phyloP scores from a whole-genome alignment of 345 rosid genomes.

The Hibiscus syriacus region DNA sequence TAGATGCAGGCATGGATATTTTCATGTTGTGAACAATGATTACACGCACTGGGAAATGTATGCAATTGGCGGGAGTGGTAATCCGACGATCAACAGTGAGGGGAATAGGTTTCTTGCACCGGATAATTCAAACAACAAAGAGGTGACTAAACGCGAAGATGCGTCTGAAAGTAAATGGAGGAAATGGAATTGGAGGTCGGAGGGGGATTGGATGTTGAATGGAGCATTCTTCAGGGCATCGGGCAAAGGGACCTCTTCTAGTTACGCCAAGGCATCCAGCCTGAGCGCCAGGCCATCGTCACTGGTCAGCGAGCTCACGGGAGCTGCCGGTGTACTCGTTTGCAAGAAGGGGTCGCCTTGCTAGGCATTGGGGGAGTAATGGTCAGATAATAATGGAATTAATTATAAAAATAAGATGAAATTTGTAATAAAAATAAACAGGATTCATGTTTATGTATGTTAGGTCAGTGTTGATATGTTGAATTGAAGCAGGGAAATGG shows the following conservation, averaged over 20 bases:
- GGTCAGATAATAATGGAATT: background rate
- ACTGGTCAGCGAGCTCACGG: slow-evolving; percentile 36
- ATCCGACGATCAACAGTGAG: slow-evolving; percentile 62
- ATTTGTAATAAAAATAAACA: background rate
- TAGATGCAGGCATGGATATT: slow-evolving; percentile 63
- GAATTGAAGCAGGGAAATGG: background rate
- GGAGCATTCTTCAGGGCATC: slow-evolving; percentile 53
- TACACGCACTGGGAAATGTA: slow-evolving; percentile 62
- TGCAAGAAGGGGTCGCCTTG: slow-evolving; percentile 47
- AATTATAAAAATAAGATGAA: background rate
- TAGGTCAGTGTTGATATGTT: background rate
- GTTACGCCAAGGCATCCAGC: slow-evolving; percentile 53
- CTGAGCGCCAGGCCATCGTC: slow-evolving; percentile 48
- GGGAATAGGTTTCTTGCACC: slow-evolving; percentile 63
- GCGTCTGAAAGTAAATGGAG: slow-evolving; percentile 44
- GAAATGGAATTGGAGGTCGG: slow-evolving; percentile 55
- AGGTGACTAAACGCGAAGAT: slow-evolving; percentile 52
- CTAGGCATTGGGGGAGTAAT: slow-evolving; percentile 10
- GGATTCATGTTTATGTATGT: background rate
- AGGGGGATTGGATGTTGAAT: slow-evolving; percentile 48
- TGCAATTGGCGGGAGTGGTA: slow-evolving; percentile 64
- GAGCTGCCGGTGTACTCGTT: slow-evolving; percentile 34
- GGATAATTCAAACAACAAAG: slow-evolving; percentile 29
- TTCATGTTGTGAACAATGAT: slow-evolving; percentile 65
- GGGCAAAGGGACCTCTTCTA: slow-evolving; percentile 42